Percentiles rank a stretch among this genome's conserved stretches.
phyloP scores from a whole-genome alignment of 306 rosid species.

The Comarum palustre region DNA sequence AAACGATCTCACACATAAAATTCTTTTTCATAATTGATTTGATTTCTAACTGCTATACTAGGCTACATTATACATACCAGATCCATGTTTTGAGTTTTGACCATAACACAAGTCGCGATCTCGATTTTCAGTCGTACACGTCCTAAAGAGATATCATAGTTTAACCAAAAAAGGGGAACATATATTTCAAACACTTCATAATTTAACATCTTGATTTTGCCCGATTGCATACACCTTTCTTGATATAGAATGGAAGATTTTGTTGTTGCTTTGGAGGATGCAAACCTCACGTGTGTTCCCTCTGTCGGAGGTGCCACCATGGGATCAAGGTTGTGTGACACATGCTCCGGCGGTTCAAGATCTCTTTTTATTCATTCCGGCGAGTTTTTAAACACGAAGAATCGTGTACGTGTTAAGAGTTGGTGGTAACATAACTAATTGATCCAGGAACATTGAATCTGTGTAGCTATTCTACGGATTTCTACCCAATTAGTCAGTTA shows the following conservation, averaged over 20 bases:
- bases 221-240: neutral
- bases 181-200: neutral
- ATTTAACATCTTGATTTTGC: neutral
- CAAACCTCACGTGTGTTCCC: conserved; percentile 61
- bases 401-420: neutral
- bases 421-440: neutral
- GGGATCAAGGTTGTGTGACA: conserved; percentile 38
- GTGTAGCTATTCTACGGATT: too few species aligned
- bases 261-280: conserved; percentile 49
- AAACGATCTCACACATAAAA: neutral
- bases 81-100: neutral
- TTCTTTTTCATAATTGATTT: neutral
- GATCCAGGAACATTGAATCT: neutral
- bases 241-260: neutral
- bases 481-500: too few species aligned
- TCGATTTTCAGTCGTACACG: neutral
- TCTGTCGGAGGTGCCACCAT: conserved; percentile 26
- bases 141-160: neutral
- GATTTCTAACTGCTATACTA: neutral
- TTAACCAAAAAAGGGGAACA: neutral
- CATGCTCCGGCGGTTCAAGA: conserved; percentile 26
- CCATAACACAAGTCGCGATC: neutral
- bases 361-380: neutral
- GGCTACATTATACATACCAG: neutral
- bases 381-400: neutral